phyloP scores from a whole-genome alignment of 768 basidiomycete species.

The Russula emetica region DNA sequence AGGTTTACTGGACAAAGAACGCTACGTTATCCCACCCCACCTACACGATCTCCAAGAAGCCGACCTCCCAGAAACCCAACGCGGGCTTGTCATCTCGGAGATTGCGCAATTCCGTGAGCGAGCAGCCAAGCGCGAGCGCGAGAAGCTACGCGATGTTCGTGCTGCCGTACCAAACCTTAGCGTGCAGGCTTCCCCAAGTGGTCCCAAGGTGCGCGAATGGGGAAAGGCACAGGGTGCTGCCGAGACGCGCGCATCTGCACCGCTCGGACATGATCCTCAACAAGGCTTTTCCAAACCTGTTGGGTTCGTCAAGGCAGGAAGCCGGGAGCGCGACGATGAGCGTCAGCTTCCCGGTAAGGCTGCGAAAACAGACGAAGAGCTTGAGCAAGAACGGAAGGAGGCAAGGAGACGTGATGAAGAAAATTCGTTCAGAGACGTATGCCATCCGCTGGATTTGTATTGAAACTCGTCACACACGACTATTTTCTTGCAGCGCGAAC shows the following conservation, averaged over 20 bases:
- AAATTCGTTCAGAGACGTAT: constrained; percentile 78
- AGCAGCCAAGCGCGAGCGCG: constrained; percentile 84
- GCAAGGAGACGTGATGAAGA: constrained; percentile 75
- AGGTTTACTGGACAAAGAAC: constrained; percentile 76
- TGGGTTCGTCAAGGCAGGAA: constrained; percentile 75
- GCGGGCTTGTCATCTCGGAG: constrained; percentile 91
- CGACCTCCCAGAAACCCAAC: constrained; percentile 90
- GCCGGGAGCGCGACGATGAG: constrained; percentile 39
- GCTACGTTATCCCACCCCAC: constrained; percentile 92
- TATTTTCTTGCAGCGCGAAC: constrained; percentile 61
- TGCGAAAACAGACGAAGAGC: constrained; percentile 79
- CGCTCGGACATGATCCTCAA: constrained; percentile 34
- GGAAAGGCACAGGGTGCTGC: constrained; percentile 52
- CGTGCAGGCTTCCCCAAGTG: constrained; percentile 42
- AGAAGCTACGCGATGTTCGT: constrained; percentile 77
- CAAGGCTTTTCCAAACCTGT: constrained; percentile 79
- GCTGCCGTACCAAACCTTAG: constrained; percentile 49
- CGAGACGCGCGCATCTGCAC: constrained; percentile 21
- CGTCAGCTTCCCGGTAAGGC: constrained; percentile 35
- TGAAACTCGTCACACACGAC: not conserved
- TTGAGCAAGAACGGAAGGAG: constrained; percentile 79
- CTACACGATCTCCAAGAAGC: constrained; percentile 94
- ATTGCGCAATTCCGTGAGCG: constrained; percentile 96
- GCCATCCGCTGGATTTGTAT: constrained; percentile 33
- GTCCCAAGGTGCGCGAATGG: constrained; percentile 77